Conservation (phyloP, 2,329 filamentous ascomycete species). For the Cladosporium sp. region DNA sequence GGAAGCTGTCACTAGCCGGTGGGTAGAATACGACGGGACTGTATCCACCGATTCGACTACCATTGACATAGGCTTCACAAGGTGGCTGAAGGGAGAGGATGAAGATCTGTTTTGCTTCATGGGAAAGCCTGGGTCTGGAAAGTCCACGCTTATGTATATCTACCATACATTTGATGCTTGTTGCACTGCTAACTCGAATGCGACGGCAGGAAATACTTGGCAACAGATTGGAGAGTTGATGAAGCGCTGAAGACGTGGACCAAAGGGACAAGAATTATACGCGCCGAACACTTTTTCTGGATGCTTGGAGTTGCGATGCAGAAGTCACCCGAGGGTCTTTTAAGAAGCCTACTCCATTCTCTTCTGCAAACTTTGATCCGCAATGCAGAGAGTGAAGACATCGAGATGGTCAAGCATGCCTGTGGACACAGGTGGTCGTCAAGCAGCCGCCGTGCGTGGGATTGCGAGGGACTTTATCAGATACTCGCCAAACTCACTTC, state of each 20-base stretch:
- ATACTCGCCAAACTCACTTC: background rate
- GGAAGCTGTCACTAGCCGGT: background rate
- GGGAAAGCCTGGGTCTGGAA: background rate
- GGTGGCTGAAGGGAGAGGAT: background rate
- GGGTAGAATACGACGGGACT: background rate
- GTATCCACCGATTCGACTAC: background rate
- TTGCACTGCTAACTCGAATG: background rate
- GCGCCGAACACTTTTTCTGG: background rate
- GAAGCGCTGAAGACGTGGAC: background rate
- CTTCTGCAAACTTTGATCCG: background rate
- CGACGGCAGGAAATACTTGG: background rate
- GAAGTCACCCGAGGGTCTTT: background rate
- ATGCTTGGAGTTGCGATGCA: background rate
- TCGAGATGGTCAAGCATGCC: background rate
- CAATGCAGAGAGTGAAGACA: background rate
- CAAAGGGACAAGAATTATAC: background rate
- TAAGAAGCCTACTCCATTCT: background rate
- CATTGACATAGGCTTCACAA: background rate
- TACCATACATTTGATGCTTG: too few relatives aligned
- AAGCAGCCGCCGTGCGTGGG: background rate
- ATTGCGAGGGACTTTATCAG: background rate
- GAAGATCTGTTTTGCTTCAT: background rate
- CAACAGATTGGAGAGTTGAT: background rate
- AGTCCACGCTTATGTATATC: conserved; percentile 6
- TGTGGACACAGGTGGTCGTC: background rate